Evolutionary conservation across 78 protist species (phyloP).

Genomic region (Anaeramoeba flamelloides): DNA sequence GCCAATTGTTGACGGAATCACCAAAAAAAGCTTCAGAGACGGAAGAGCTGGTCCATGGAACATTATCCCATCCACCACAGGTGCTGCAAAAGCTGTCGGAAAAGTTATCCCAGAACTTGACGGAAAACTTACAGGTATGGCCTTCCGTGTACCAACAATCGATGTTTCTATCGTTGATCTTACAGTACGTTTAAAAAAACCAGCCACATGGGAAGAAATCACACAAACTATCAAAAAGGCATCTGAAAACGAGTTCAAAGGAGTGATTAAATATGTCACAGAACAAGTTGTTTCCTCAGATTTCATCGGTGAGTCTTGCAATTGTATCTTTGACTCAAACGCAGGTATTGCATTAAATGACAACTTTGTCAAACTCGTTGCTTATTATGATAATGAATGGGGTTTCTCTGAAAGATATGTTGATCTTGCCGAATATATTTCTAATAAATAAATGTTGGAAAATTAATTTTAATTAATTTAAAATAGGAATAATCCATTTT

Average conservation of each 20-base stretch:
- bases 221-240: conserved; percentile 56
- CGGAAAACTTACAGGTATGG: conserved; percentile 98
- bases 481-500: too few relatives aligned
- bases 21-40: conserved; percentile 75
- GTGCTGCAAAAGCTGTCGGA: conserved; percentile 98
- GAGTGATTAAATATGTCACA: conserved; percentile 11
- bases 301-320: conserved; percentile 16
- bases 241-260: conserved; percentile 13
- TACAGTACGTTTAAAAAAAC: conserved; percentile 55
- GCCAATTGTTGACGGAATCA: conserved; percentile 87
- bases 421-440: too few relatives aligned
- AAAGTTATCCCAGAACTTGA: conserved; percentile 68
- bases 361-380: conserved; percentile 34
- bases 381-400: conserved; percentile 50
- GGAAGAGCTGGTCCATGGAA: conserved; percentile 83
- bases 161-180: conserved; percentile 97
- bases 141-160: conserved; percentile 96
- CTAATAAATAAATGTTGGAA: too few relatives aligned
- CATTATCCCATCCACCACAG: conserved; percentile 97
- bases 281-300: conserved; percentile 27
- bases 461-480: too few relatives aligned
- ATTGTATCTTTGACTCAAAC: conserved; percentile 33
- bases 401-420: conserved; percentile 28
- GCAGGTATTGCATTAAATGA: conserved; percentile 21
- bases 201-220: conserved; percentile 78